Conservation (phyloP, 768 basidiomycete genomes). For the Mycena galericulata region DNA sequence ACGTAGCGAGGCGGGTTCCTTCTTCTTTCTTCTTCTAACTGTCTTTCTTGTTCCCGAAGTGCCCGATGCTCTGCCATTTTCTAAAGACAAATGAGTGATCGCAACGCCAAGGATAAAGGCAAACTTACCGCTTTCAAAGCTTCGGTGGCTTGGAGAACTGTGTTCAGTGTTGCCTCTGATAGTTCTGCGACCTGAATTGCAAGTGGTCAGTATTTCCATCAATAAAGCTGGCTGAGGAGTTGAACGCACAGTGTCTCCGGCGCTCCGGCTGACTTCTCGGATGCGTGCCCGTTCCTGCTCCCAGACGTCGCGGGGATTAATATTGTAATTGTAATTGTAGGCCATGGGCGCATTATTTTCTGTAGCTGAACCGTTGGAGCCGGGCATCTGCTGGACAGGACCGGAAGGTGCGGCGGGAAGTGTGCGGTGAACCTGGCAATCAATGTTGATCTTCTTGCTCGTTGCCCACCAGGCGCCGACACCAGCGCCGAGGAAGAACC, state of each 20-base stretch:
- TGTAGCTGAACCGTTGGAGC: conserved; percentile 42
- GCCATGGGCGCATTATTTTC: background rate
- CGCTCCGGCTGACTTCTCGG: conserved; percentile 22
- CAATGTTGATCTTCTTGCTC: conserved; percentile 10
- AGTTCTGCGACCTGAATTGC: conserved; percentile 27
- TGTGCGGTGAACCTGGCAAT: conserved; percentile 15
- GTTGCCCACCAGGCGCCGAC: conserved; percentile 32
- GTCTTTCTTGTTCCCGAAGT: conserved; percentile 23
- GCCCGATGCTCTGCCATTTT: conserved; percentile 37
- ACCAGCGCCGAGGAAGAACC: conserved; percentile 27
- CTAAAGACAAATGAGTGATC: background rate
- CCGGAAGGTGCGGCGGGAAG: background rate
- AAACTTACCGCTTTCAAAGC: conserved; percentile 30
- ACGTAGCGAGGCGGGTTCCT: conserved; percentile 25
- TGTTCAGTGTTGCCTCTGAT: conserved; percentile 29
- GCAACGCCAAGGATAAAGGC: background rate
- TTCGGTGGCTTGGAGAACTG: conserved; percentile 34
- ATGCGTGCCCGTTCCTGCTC: conserved; percentile 46
- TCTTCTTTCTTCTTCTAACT: conserved; percentile 26
- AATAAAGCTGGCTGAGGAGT: background rate
- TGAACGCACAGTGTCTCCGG: conserved; percentile 25
- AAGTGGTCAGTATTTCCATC: background rate
- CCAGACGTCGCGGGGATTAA: background rate
- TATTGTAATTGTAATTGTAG: conserved; percentile 46
- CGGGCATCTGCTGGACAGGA: background rate